A percentile compares a stretch with the other conserved stretches of the same genome.
These are phyloP conservation scores for Candida sanyiensis DNA, from an alignment of 805 yeast species.

Conservation along the genomic window DNA sequence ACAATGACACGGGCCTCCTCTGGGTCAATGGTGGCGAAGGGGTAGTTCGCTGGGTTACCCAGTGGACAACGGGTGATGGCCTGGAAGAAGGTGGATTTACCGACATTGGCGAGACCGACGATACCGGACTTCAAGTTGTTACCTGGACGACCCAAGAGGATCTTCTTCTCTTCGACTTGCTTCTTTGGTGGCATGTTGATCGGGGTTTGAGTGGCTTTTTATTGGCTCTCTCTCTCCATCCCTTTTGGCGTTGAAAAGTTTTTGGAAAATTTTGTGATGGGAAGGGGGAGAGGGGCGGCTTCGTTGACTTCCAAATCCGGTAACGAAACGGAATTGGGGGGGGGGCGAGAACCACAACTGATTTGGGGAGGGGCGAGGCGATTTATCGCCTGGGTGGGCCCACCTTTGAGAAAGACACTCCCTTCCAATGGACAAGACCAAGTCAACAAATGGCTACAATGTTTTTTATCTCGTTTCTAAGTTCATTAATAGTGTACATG, in stretches of 20 bases:
- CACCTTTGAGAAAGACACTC: no score
- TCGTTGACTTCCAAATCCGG: slow-evolving; percentile 14
- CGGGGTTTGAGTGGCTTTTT: neutral
- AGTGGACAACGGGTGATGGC: slow-evolving; percentile 89
- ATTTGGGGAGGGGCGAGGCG: no score
- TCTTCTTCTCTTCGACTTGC: slow-evolving; percentile 64
- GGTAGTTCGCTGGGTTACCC: slow-evolving; percentile 97
- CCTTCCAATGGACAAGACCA: no score
- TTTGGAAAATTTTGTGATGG: slow-evolving; percentile 1
- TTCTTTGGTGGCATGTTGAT: slow-evolving; percentile 64
- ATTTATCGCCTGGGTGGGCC: no score
- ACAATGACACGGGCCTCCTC: slow-evolving; percentile 96
- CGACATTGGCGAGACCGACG: slow-evolving; percentile 92
- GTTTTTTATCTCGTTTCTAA: neutral
- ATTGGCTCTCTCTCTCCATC: neutral
- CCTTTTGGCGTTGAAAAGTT: slow-evolving; percentile 1
- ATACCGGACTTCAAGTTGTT: slow-evolving; percentile 76
- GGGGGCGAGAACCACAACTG: no score
- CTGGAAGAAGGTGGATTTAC: slow-evolving; percentile 96
- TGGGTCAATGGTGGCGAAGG: slow-evolving; percentile 97
- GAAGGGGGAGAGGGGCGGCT: no score
- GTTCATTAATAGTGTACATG: slow-evolving; percentile 1
- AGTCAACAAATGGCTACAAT: no score
- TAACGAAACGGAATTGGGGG: slow-evolving; percentile 1
- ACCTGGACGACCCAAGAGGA: slow-evolving; percentile 81